A percentile compares a stretch with the other conserved stretches of the same genome.
phyloP scores from a whole-genome alignment of 768 basidiomycete genomes.

The Tricholoma flavovirens region DNA sequence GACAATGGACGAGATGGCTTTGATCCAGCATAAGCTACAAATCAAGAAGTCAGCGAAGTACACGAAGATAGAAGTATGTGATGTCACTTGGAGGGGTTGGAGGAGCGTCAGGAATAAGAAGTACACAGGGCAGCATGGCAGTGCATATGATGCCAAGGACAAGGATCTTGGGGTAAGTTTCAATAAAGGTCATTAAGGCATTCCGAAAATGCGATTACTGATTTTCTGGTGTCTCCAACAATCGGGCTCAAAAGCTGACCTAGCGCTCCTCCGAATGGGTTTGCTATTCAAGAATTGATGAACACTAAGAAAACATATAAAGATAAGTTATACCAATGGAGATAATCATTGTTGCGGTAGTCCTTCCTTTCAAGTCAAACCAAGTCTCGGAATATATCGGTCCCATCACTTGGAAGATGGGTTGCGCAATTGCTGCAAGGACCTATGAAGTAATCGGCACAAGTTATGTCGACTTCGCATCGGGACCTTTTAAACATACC shows the following conservation, averaged over 20 bases:
- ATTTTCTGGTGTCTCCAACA: conserved; percentile 45
- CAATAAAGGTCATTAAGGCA: background rate
- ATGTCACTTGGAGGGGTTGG: conserved; percentile 73
- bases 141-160: conserved; percentile 69
- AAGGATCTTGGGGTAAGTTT: conserved; percentile 45
- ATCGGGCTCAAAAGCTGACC: conserved; percentile 71
- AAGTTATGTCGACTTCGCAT: background rate
- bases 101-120: conserved; percentile 57
- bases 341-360: conserved; percentile 68
- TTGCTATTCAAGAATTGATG: conserved; percentile 38
- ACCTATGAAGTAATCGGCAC: conserved; percentile 32
- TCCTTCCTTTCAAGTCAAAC: conserved; percentile 73
- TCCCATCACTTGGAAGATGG: conserved; percentile 71
- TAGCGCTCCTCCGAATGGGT: conserved; percentile 68
- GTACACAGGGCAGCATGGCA: conserved; percentile 48
- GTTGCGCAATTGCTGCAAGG: conserved; percentile 59
- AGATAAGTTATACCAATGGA: conserved; percentile 36
- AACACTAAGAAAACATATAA: background rate
- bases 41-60: conserved; percentile 6
- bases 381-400: conserved; percentile 80
- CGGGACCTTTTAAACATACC: conserved; percentile 30
- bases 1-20: conserved; percentile 46
- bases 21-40: conserved; percentile 62
- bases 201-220: conserved; percentile 36
- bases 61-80: background rate